Percentiles rank a stretch among this genome's conserved stretches.
Evolutionary conservation across 441 rosid species (phyloP).

Genomic region (Macaranga tanarius): DNA sequence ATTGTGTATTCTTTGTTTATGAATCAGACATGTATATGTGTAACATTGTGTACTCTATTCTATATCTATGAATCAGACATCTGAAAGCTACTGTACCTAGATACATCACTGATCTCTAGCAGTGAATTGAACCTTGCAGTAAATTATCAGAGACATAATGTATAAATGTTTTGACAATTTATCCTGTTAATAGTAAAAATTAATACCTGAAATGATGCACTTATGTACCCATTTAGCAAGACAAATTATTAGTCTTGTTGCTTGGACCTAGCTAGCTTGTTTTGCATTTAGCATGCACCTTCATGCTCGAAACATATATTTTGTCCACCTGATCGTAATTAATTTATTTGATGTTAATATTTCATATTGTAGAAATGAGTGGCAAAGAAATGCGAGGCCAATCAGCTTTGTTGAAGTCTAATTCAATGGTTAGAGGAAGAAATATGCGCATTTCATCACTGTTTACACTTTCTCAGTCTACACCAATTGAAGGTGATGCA

Average conservation of each 20-base stretch:
- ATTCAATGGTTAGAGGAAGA: neutral
- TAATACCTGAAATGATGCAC: conserved; percentile 3
- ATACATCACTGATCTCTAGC: neutral
- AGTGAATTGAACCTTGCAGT: neutral
- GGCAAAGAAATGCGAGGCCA: neutral
- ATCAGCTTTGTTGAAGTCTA: neutral
- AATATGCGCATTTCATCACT: neutral
- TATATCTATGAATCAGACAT: neutral
- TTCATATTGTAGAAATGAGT: too few species aligned
- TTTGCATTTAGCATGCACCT: conserved; percentile 3
- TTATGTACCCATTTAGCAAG: conserved; percentile 15
- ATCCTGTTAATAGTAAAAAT: neutral
- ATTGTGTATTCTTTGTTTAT: neutral
- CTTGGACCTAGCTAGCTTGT: conserved; percentile 21
- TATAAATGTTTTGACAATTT: neutral
- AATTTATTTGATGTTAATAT: too few species aligned
- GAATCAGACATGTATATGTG: neutral
- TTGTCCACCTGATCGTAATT: neutral
- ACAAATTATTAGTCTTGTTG: conserved; percentile 15
- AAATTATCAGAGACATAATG: neutral
- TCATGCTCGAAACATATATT: neutral
- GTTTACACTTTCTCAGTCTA: too few species aligned
- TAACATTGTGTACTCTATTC: neutral
- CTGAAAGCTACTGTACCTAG: neutral
- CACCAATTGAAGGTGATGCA: too few species aligned